Percentiles rank a stretch among this genome's conserved stretches.
Evolutionary conservation across 1,139 yeast genomes (phyloP).

Genomic region (Pneumocystis wakefieldiae): DNA sequence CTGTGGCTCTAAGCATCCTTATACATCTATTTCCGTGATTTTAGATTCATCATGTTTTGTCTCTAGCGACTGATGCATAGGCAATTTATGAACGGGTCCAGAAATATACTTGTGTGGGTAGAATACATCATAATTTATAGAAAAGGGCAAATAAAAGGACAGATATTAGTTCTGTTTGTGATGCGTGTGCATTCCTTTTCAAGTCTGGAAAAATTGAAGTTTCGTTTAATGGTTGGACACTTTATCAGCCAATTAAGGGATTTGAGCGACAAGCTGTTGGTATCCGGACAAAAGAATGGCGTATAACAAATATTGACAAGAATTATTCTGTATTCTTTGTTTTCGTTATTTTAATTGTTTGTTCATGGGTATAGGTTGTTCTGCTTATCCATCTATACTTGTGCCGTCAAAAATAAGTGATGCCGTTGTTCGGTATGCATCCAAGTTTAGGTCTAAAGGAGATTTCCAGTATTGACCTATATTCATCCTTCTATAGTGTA

Average conservation of each 20-base stretch:
- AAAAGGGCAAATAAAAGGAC: constrained; percentile 13
- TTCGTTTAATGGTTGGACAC: constrained; percentile 50
- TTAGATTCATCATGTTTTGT: constrained; percentile 69
- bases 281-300: constrained; percentile 37
- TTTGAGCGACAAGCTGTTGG: constrained; percentile 41
- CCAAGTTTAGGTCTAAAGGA: constrained; percentile 68
- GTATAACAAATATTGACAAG: constrained; percentile 48
- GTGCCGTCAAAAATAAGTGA: constrained; percentile 68
- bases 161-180: constrained; percentile 29
- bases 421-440: constrained; percentile 66
- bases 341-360: neutral
- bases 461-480: constrained; percentile 74
- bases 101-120: constrained; percentile 41
- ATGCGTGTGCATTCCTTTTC: constrained; percentile 48
- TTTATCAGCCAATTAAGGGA: constrained; percentile 51
- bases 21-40: constrained; percentile 69
- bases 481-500: constrained; percentile 39
- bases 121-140: constrained; percentile 21
- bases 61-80: constrained; percentile 43
- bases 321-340: constrained; percentile 31
- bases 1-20: constrained; percentile 38
- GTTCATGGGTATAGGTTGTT: constrained; percentile 32
- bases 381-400: constrained; percentile 55
- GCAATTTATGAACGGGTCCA: constrained; percentile 64
- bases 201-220: constrained; percentile 44